Conservation (phyloP, 176 grass and related monocot genomes). For the Pontederia crassipes region DNA sequence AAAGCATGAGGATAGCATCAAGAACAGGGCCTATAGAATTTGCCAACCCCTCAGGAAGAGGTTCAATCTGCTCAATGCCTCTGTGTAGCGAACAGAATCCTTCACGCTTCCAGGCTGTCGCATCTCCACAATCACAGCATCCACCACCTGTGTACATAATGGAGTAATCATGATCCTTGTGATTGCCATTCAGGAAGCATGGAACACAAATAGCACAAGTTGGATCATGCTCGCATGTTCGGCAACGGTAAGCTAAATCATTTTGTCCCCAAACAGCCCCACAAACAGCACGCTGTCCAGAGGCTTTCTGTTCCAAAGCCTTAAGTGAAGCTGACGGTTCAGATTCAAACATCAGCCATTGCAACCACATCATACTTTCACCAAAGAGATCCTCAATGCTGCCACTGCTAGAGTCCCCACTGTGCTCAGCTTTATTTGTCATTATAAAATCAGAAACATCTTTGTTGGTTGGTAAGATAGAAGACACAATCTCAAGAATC, state of each 20-base stretch:
- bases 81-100: slow-evolving; percentile 88
- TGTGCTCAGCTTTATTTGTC: slow-evolving; percentile 19
- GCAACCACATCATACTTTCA: slow-evolving; percentile 61
- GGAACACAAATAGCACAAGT: slow-evolving; percentile 90
- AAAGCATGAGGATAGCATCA: slow-evolving; percentile 53
- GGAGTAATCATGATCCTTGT: slow-evolving; percentile 89
- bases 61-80: slow-evolving; percentile 83
- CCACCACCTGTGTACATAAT: slow-evolving; percentile 93
- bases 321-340: slow-evolving; percentile 41
- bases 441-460: slow-evolving; percentile 18
- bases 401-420: not conserved
- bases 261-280: slow-evolving; percentile 78
- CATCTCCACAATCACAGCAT: slow-evolving; percentile 92
- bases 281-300: slow-evolving; percentile 62
- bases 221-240: slow-evolving; percentile 77
- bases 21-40: slow-evolving; percentile 58
- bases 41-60: slow-evolving; percentile 48
- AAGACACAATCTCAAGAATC: slow-evolving; percentile 21
- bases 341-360: slow-evolving; percentile 73
- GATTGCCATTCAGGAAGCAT: slow-evolving; percentile 85
- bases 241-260: slow-evolving; percentile 80
- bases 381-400: slow-evolving; percentile 16
- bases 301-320: slow-evolving; percentile 33
- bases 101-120: slow-evolving; percentile 86
- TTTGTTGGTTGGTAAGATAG: slow-evolving; percentile 44